Conservation (phyloP, 768 basidiomycete genomes). For the Mycena filopes region DNA sequence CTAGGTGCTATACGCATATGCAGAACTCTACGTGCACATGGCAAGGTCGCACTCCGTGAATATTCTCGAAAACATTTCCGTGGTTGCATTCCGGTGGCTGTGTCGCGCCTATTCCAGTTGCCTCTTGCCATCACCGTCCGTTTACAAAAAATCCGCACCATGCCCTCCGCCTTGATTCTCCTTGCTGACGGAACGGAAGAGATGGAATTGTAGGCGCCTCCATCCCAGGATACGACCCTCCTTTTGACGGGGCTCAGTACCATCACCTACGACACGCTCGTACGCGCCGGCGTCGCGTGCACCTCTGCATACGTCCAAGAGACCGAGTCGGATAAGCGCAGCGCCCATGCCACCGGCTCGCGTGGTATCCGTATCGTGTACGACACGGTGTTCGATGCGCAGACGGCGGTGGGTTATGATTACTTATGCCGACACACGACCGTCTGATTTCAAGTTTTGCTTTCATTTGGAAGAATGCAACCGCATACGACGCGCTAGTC, state of each 20-base stretch:
- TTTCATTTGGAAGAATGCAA: neutral
- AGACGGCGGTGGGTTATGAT: slow-evolving; percentile 52
- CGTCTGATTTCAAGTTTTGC: no score
- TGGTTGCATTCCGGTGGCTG: no score
- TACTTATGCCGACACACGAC: neutral
- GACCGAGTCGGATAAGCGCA: slow-evolving; percentile 37
- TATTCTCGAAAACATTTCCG: no score
- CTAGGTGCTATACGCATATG: no score
- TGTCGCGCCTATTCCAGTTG: no score
- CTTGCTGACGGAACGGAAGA: slow-evolving; percentile 89
- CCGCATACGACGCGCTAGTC: slow-evolving; percentile 69
- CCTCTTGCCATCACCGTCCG: neutral
- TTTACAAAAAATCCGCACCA: slow-evolving; percentile 20
- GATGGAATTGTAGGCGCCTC: slow-evolving; percentile 81
- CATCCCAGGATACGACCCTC: neutral
- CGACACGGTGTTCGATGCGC: slow-evolving; percentile 63
- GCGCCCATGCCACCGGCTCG: slow-evolving; percentile 73
- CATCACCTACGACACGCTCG: slow-evolving; percentile 84
- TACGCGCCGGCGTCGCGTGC: slow-evolving; percentile 75
- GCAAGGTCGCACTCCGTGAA: no score
- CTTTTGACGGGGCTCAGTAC: slow-evolving; percentile 57
- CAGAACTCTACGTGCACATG: no score
- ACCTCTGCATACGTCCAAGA: slow-evolving; percentile 69
- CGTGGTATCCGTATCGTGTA: slow-evolving; percentile 79
- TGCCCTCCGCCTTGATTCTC: slow-evolving; percentile 74